Evolutionary conservation across 306 rosid genomes (phyloP), one percentile per base, ranked within the genome.

Genomic region (Vicia faba): DNA sequence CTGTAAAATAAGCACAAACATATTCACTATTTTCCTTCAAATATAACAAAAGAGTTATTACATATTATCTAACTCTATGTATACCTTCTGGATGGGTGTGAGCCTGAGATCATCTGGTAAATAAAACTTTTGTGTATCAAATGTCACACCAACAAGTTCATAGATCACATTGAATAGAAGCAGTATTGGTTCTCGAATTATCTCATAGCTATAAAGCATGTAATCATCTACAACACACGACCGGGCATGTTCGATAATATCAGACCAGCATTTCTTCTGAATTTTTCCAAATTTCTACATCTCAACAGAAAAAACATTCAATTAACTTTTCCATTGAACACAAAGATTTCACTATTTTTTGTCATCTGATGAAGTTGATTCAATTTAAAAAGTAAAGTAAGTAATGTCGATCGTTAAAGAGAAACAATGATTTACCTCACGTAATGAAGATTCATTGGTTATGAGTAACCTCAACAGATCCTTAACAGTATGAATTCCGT

Each of bases 211-310:
- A 57, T 64, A 81, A 35, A 68, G 81, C 39, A 44, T 61, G 63
- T 38, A 46, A 40, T 87, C 83, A 33, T 82, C 79, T 10, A 73
- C 28, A n/a, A 38, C 73, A 59, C 88, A 82, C 11, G 71, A 6
- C 44, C 45, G 56, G 3, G 96, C 97, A 56, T 93, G 96, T 8
- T 71, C 23, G 35, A 70, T 53, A 38, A 93, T 86, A 5, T 35
- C 51, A 0, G 11, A 11, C 96, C 89, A 86, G 9, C 44, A 54
- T 64, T 54, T 79, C 2, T 23, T 75, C 0, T 78, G 36, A 83
- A 86, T 71, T 1, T 39, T 49, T 2, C 65, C 79, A 25, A 90
- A 71, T 19, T 61, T 71, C 98, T 93, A 59, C 84, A 80, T 11
- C 61, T 61, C 68, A 63, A 53, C 4, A 61, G 14, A 18, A 53